These are phyloP conservation scores for Solanum habrochaites DNA, from an alignment of 257 asterid species.

Conservation along the genomic window DNA sequence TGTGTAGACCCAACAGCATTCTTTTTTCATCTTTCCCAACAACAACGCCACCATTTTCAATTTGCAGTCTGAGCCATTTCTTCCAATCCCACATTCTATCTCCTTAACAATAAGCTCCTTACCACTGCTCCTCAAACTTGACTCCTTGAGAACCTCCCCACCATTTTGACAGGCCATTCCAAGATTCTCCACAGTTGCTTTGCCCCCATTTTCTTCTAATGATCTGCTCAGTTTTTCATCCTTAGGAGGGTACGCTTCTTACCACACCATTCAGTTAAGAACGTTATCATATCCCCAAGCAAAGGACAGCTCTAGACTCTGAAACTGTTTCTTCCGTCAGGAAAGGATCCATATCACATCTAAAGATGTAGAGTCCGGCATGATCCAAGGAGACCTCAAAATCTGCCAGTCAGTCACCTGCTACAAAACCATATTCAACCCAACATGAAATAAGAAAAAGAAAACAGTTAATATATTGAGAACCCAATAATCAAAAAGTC, in stretches of 20 bases:
- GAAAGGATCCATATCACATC: constrained; percentile 13
- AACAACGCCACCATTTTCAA: constrained; percentile 2
- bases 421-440: too few relatives aligned
- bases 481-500: too few relatives aligned
- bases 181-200: not conserved
- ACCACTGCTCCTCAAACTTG: constrained; percentile 6
- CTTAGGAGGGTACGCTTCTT: not conserved
- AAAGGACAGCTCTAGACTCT: constrained; percentile 14
- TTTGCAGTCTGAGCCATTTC: constrained; percentile 7
- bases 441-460: too few relatives aligned
- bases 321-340: constrained; percentile 7
- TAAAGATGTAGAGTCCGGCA: constrained; percentile 6
- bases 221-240: not conserved
- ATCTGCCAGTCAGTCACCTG: too few relatives aligned
- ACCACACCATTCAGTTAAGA: constrained; percentile 2
- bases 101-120: constrained; percentile 17
- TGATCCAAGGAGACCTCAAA: too few relatives aligned
- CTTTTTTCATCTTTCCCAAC: constrained; percentile 1
- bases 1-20: constrained; percentile 6
- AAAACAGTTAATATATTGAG: too few relatives aligned
- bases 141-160: not conserved
- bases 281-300: constrained; percentile 6
- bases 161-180: not conserved
- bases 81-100: constrained; percentile 6
- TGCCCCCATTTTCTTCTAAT: constrained; percentile 1